phyloP scores from a whole-genome alignment of 441 rosid genomes.

The Croton laevigatus region DNA sequence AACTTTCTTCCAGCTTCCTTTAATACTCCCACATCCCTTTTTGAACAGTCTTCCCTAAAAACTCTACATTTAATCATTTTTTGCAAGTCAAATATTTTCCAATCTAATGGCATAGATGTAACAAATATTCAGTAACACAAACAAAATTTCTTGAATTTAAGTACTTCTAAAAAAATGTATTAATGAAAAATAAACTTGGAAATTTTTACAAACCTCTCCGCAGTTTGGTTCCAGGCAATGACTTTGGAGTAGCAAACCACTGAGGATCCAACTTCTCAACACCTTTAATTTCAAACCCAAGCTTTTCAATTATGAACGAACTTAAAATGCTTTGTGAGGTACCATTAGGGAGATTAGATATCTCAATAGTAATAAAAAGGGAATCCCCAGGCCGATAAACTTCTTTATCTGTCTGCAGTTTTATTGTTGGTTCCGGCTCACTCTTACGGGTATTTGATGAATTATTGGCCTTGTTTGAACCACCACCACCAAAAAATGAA shows the following conservation, averaged over 20 bases:
- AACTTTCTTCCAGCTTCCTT: neutral
- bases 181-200: neutral
- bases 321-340: slow-evolving; percentile 25
- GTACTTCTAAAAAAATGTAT: no score
- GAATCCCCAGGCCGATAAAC: slow-evolving; percentile 91
- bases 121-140: neutral
- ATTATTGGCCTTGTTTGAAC: slow-evolving; percentile 35
- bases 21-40: neutral
- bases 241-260: slow-evolving; percentile 78
- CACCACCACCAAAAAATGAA: slow-evolving; percentile 51
- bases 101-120: neutral
- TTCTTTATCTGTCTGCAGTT: slow-evolving; percentile 61
- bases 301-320: slow-evolving; percentile 62
- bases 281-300: slow-evolving; percentile 83
- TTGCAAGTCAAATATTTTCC: neutral
- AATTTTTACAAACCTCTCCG: slow-evolving; percentile 53
- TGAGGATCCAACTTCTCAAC: slow-evolving; percentile 78
- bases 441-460: slow-evolving; percentile 27
- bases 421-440: slow-evolving; percentile 45
- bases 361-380: slow-evolving; percentile 60
- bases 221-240: slow-evolving; percentile 55
- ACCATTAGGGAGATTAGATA: slow-evolving; percentile 35
- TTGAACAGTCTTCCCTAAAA: neutral
- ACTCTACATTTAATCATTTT: neutral
- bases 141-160: neutral